A percentile compares a stretch with the other conserved stretches of the same genome.
Evolutionary conservation across 1,284 basidiomycete species (phyloP).

Genomic region (Leccinum pseudoinsigne): DNA sequence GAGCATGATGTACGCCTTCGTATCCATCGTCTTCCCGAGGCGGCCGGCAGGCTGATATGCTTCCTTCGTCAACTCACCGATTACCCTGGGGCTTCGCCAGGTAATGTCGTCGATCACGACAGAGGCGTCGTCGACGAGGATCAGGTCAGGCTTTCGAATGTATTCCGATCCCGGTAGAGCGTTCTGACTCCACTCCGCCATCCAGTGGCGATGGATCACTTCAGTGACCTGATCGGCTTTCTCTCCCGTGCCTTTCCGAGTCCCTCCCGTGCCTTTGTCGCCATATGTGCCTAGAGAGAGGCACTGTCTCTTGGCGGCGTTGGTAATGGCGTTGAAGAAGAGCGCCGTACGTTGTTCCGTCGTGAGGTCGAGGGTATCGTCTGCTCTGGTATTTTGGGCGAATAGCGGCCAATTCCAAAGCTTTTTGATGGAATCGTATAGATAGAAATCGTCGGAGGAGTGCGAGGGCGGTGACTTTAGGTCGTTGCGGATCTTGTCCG

Average conservation of each 20-base stretch:
- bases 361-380: too few relatives aligned
- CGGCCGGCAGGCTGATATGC: background rate
- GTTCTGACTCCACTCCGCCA: constrained; percentile 3
- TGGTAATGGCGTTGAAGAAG: constrained; percentile 4
- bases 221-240: too few relatives aligned
- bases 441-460: too few relatives aligned
- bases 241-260: too few relatives aligned
- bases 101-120: background rate
- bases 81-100: constrained; percentile 1
- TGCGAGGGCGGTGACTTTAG: background rate
- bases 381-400: too few relatives aligned
- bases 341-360: background rate
- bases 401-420: too few relatives aligned
- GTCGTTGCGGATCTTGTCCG: too few relatives aligned
- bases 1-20: constrained; percentile 3
- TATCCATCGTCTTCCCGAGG: constrained; percentile 4
- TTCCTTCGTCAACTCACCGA: background rate
- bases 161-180: background rate
- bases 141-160: background rate
- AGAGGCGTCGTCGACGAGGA: background rate
- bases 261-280: too few relatives aligned
- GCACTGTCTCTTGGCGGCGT: background rate
- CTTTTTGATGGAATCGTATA: too few relatives aligned
- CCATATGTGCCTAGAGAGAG: background rate
- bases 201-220: background rate